phyloP scores from a whole-genome alignment of 2,329 filamentous ascomycete genomes.

The Fusarium setosum region DNA sequence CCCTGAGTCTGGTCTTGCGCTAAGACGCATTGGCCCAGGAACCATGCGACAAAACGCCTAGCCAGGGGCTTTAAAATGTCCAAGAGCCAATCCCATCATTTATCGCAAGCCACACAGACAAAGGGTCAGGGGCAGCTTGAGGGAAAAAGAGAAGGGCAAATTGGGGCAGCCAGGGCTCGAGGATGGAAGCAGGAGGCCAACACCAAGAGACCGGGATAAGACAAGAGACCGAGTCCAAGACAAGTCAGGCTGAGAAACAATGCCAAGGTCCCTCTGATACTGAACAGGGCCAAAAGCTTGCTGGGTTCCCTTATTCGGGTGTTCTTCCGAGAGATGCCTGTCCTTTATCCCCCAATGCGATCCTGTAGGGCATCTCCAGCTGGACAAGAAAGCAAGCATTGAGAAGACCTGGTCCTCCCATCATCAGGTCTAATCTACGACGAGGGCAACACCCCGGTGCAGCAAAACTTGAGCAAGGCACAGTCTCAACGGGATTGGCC shows the following conservation, averaged over 20 bases:
- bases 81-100: slow-evolving; percentile 23
- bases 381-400: slow-evolving; percentile 22
- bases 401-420: slow-evolving; percentile 20
- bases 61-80: slow-evolving; percentile 23
- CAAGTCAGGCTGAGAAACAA: slow-evolving; percentile 9
- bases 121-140: slow-evolving; percentile 19
- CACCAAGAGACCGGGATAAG: slow-evolving; percentile 14
- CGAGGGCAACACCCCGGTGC: slow-evolving; percentile 28
- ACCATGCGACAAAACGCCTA: slow-evolving; percentile 28
- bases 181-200: slow-evolving; percentile 1
- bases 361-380: slow-evolving; percentile 9
- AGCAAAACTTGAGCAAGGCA: slow-evolving; percentile 26
- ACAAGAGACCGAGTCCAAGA: slow-evolving; percentile 22
- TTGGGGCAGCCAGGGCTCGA: not conserved
- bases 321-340: slow-evolving; percentile 28
- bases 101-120: slow-evolving; percentile 24
- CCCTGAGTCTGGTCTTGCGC: slow-evolving; percentile 19
- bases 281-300: slow-evolving; percentile 2
- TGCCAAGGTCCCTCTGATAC: slow-evolving; percentile 9
- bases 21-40: slow-evolving; percentile 41
- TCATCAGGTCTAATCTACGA: slow-evolving; percentile 36
- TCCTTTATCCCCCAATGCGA: slow-evolving; percentile 8
- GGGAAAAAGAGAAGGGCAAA: not conserved
- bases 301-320: slow-evolving; percentile 30
- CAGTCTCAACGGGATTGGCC: slow-evolving; percentile 37